Conservation (phyloP, 805 yeast genomes). For the Starmerella vaccinii region DNA sequence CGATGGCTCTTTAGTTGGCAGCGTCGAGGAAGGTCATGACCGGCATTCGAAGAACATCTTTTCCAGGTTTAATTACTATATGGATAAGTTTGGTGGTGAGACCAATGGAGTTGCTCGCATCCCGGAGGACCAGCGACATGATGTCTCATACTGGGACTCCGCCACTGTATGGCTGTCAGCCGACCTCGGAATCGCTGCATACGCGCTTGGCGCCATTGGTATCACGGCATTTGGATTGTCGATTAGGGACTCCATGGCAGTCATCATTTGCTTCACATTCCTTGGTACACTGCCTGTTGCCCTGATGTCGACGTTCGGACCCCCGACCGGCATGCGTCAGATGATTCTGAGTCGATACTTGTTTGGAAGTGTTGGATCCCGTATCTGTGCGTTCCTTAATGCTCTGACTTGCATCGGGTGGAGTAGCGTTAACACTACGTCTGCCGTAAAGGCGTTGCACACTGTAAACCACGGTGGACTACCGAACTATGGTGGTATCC, state of each 20-base stretch:
- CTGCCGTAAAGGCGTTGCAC: constrained; percentile 73
- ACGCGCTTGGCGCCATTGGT: constrained; percentile 65
- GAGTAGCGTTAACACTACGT: constrained; percentile 88
- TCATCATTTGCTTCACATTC: constrained; percentile 60
- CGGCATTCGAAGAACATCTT: constrained; percentile 16
- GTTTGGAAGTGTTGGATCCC: constrained; percentile 63
- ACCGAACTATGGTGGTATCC: constrained; percentile 91
- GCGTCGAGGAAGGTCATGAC: not conserved
- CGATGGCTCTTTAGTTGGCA: constrained; percentile 13
- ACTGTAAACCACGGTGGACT: constrained; percentile 50
- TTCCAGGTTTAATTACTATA: constrained; percentile 18
- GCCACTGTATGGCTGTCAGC: constrained; percentile 90
- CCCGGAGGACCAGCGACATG: constrained; percentile 67
- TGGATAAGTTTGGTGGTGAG: constrained; percentile 35
- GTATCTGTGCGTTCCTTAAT: constrained; percentile 68
- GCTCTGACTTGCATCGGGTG: constrained; percentile 85
- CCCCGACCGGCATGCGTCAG: constrained; percentile 77
- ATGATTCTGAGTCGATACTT: constrained; percentile 71
- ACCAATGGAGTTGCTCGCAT: constrained; percentile 72
- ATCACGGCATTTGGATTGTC: constrained; percentile 53
- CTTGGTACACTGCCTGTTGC: constrained; percentile 76
- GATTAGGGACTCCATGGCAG: constrained; percentile 60
- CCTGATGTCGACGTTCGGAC: constrained; percentile 71
- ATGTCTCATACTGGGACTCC: constrained; percentile 54
- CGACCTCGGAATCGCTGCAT: constrained; percentile 76